phyloP scores from a whole-genome alignment of 108 stramenopile species.

The Conticribra weissflogii region DNA sequence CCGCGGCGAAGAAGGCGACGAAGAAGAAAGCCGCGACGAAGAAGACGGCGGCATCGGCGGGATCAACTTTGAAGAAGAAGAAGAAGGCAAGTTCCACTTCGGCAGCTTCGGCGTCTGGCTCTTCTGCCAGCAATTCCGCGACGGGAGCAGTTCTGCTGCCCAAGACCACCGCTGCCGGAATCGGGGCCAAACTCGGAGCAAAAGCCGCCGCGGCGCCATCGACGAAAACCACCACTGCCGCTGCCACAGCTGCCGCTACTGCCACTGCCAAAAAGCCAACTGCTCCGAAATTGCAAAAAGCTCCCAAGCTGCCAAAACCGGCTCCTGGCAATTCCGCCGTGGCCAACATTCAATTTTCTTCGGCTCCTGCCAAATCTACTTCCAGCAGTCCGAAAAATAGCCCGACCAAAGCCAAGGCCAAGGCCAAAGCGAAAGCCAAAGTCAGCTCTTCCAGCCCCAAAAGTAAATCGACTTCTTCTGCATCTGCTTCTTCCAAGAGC shows the following conservation, averaged over 20 bases:
- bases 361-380: background rate
- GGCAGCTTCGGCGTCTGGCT: too few relatives aligned
- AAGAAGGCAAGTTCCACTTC: background rate
- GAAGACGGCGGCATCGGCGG: background rate
- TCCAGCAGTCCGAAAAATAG: background rate
- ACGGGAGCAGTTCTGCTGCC: too few relatives aligned
- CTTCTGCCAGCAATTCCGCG: too few relatives aligned
- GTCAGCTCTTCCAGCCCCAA: background rate
- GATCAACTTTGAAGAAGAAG: background rate
- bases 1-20: background rate
- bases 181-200: too few relatives aligned
- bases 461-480: background rate
- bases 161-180: too few relatives aligned
- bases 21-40: background rate
- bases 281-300: background rate
- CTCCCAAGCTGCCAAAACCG: background rate
- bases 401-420: background rate
- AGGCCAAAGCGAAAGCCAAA: background rate
- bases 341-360: background rate
- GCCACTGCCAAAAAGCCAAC: too few relatives aligned
- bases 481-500: background rate
- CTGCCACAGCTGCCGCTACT: too few relatives aligned
- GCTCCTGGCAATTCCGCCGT: background rate
- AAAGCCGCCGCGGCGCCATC: too few relatives aligned
- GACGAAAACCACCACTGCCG: too few relatives aligned